These are phyloP conservation scores for Cornus kousa DNA, from an alignment of 148 eudicot genomes.

Conservation along the genomic window DNA sequence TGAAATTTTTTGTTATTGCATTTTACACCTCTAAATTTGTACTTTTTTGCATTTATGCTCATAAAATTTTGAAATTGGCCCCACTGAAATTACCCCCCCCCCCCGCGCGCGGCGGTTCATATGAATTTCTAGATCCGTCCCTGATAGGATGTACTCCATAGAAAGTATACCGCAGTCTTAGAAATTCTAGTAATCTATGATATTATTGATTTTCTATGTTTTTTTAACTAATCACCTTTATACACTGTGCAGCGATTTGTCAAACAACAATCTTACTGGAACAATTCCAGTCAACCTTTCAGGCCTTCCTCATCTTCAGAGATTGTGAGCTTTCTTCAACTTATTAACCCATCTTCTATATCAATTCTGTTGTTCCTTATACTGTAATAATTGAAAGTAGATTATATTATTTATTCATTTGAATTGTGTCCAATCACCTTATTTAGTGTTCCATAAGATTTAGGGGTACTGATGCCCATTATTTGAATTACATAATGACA, in stretches of 20 bases:
- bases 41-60: no score
- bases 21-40: no score
- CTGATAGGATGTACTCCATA: neutral
- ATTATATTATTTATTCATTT: neutral
- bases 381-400: neutral
- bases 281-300: conserved; percentile 50
- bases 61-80: no score
- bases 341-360: no score
- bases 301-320: conserved; percentile 58
- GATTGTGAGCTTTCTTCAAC: conserved; percentile 36
- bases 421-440: neutral
- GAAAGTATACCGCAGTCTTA: neutral
- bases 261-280: conserved; percentile 57
- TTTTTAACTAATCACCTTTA: conserved; percentile 13
- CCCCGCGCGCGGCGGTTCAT: no score
- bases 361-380: no score
- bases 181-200: neutral
- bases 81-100: no score
- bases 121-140: no score
- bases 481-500: neutral
- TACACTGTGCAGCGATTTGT: conserved; percentile 51
- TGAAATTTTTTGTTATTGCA: no score
- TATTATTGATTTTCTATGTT: neutral
- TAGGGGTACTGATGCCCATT: neutral
- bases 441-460: neutral